A percentile compares a stretch with the other conserved stretches of the same genome.
Conservation (phyloP, 2,329 filamentous ascomycete genomes). For the Endocalyx cinctus region DNA sequence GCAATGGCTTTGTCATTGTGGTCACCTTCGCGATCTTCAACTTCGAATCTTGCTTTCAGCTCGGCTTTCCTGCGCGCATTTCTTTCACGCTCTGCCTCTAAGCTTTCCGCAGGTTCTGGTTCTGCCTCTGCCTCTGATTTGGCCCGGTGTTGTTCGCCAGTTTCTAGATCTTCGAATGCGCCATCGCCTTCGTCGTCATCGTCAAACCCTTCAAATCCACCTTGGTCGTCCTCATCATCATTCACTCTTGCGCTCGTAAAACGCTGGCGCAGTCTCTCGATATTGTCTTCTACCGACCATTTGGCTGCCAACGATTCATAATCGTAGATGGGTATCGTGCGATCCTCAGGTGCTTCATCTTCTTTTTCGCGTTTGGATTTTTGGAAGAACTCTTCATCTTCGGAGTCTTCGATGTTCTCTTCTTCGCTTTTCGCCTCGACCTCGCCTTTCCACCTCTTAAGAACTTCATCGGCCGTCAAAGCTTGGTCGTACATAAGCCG, state of each 20-base stretch:
- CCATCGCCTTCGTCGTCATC: conserved; percentile 57
- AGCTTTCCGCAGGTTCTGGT: conserved; percentile 40
- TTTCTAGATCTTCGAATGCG: conserved; percentile 81
- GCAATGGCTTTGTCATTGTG: conserved; percentile 82
- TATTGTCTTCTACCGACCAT: conserved; percentile 75
- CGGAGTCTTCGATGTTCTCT: conserved; percentile 52
- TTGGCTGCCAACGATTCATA: conserved; percentile 77
- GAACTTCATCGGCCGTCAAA: conserved; percentile 68
- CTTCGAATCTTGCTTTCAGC: conserved; percentile 88
- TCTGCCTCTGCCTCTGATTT: too few relatives aligned
- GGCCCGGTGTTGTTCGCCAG: conserved; percentile 62
- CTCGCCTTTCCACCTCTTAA: conserved; percentile 76
- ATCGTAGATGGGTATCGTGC: conserved; percentile 72
- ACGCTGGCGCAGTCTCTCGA: conserved; percentile 67
- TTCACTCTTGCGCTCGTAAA: conserved; percentile 69
- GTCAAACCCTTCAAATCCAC: conserved; percentile 48
- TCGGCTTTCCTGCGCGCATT: conserved; percentile 94
- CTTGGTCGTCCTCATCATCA: conserved; percentile 45
- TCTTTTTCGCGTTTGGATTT: conserved; percentile 60
- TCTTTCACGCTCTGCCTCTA: conserved; percentile 85
- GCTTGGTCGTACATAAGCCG: conserved; percentile 84
- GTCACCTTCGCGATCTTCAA: conserved; percentile 96
- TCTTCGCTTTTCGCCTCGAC: conserved; percentile 51
- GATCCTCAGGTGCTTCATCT: conserved; percentile 70
- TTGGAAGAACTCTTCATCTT: conserved; percentile 62